Conservation (phyloP, 1,284 basidiomycete genomes). For the Puccinia triticina region DNA sequence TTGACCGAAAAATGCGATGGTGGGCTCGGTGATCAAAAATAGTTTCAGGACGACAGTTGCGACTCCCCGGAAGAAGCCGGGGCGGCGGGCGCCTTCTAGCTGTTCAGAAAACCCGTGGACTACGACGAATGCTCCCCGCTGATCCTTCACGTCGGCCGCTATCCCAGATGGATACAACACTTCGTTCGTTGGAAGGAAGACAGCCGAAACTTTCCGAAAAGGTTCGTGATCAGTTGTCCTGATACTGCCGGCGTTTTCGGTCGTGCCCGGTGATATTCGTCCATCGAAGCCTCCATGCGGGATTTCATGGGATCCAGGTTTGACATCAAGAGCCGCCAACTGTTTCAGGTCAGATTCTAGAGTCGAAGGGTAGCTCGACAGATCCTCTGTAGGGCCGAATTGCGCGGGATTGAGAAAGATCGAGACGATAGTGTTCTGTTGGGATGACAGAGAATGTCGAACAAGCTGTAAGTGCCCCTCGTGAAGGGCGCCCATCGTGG, state of each 20-base stretch:
- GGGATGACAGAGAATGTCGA: constrained; percentile 70
- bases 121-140: constrained; percentile 86
- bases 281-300: constrained; percentile 43
- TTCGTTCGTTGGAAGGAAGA: constrained; percentile 75
- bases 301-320: background rate
- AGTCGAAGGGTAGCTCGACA: constrained; percentile 86
- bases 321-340: constrained; percentile 59
- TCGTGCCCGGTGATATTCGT: background rate
- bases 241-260: background rate
- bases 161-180: constrained; percentile 92
- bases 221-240: constrained; percentile 19
- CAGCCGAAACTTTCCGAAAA: constrained; percentile 63
- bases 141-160: constrained; percentile 72
- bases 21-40: constrained; percentile 84
- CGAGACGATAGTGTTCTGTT: constrained; percentile 86
- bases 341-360: constrained; percentile 64
- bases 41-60: constrained; percentile 93
- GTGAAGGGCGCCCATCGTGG: constrained; percentile 97
- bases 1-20: constrained; percentile 84
- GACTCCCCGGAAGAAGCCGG: constrained; percentile 93
- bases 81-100: constrained; percentile 82
- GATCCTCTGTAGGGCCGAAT: constrained; percentile 93
- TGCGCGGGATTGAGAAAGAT: constrained; percentile 98
- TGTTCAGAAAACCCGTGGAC: constrained; percentile 80
- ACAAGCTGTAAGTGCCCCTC: constrained; percentile 81